Conservation (phyloP, 2,329 filamentous ascomycete species). For the Bimuria novae-zelandiae region DNA sequence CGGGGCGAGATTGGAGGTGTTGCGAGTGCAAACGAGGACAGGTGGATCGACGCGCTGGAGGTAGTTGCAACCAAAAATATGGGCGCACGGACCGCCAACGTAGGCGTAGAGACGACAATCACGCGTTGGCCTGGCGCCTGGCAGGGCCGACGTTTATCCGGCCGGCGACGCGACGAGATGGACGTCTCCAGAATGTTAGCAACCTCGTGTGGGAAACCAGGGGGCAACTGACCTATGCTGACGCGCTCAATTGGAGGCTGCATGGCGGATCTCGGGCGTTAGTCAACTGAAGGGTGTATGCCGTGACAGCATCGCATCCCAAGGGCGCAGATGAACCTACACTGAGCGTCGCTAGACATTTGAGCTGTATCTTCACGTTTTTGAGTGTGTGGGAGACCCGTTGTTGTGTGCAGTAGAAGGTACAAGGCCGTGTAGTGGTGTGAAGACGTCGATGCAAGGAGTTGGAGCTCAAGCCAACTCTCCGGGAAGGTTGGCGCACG, state of each 20-base stretch:
- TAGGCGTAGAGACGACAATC: background rate
- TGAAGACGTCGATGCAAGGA: background rate
- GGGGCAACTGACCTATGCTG: background rate
- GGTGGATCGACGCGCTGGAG: background rate
- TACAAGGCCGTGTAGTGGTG: background rate
- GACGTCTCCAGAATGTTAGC: too few species aligned
- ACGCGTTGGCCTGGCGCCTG: conserved; percentile 8
- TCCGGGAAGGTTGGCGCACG: conserved; percentile 5
- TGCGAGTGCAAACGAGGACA: background rate
- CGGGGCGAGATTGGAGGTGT: background rate
- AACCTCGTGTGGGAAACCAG: too few species aligned
- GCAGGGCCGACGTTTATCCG: background rate
- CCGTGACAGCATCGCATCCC: conserved; percentile 32
- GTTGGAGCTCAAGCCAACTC: background rate
- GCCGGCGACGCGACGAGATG: background rate
- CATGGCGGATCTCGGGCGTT: conserved; percentile 22
- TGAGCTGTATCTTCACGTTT: background rate
- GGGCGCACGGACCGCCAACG: conserved; percentile 9
- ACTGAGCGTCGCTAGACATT: conserved; percentile 22
- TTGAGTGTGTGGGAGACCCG: background rate
- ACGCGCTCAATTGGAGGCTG: conserved; percentile 6
- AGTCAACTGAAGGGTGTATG: conserved; percentile 38
- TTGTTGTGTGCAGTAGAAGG: background rate
- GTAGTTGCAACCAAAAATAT: conserved; percentile 3
- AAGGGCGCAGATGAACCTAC: conserved; percentile 36